Percentiles rank a stretch among this genome's conserved stretches.
These are phyloP conservation scores for Dioscorea cayenensis DNA, from an alignment of 116 monocot genomes.

Conservation along the genomic window DNA sequence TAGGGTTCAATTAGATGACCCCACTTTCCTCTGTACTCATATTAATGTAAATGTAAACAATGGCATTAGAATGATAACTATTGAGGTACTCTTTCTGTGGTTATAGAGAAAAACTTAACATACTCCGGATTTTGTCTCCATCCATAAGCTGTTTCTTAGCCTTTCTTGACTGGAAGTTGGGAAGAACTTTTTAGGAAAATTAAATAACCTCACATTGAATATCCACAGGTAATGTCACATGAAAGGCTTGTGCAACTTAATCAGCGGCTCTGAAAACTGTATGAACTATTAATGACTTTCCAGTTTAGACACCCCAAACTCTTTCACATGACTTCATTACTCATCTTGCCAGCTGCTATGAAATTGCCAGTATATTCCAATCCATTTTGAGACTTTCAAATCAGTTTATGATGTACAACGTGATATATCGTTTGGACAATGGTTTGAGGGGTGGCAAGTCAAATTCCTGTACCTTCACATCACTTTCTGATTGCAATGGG, in stretches of 20 bases:
- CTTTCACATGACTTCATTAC: background rate
- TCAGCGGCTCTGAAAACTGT: background rate
- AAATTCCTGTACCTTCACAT: constrained; percentile 21
- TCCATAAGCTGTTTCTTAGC: too few relatives aligned
- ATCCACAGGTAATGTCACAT: background rate
- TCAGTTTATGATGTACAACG: background rate
- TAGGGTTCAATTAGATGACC: background rate
- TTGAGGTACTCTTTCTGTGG: background rate
- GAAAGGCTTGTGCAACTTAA: background rate
- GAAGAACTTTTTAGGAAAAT: background rate
- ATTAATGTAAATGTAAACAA: background rate
- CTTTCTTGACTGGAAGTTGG: background rate
- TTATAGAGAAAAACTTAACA: too few relatives aligned
- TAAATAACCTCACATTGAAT: background rate
- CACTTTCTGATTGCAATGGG: constrained; percentile 17
- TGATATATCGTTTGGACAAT: background rate
- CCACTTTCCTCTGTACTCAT: background rate
- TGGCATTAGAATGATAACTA: background rate
- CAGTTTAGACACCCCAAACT: too few relatives aligned
- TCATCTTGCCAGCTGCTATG: background rate
- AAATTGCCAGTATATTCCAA: background rate
- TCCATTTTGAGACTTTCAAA: background rate
- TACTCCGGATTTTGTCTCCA: too few relatives aligned
- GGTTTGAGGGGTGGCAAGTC: constrained; percentile 19
- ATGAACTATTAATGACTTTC: too few relatives aligned